phyloP scores from a whole-genome alignment of 2,329 filamentous ascomycete genomes.

The Scedosporium boydii region DNA sequence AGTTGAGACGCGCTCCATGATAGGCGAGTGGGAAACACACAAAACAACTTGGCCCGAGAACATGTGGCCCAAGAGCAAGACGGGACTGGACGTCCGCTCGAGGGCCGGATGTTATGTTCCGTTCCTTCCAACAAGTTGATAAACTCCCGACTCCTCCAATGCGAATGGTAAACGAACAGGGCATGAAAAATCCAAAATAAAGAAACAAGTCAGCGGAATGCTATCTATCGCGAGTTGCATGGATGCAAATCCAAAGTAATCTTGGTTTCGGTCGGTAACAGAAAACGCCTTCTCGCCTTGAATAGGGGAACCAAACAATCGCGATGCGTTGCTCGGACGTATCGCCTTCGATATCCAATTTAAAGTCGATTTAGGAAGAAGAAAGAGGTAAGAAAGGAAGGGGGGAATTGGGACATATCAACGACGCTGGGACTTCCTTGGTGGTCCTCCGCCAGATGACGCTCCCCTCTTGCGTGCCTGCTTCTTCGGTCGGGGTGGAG shows the following conservation, averaged over 20 bases:
- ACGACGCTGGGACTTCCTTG: conserved; percentile 15
- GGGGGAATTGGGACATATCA: background rate
- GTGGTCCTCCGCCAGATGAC: conserved; percentile 13
- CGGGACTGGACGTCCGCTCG: background rate
- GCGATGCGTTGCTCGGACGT: too few relatives aligned
- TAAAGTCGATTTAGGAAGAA: background rate
- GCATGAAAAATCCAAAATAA: conserved; percentile 1
- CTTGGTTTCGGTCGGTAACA: too few relatives aligned
- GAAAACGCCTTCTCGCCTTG: too few relatives aligned
- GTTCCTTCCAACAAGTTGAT: background rate
- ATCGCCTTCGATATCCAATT: too few relatives aligned
- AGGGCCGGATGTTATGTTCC: background rate
- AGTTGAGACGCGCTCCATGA: too few relatives aligned
- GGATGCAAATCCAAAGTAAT: background rate
- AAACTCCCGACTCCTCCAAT: background rate
- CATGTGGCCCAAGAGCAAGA: background rate
- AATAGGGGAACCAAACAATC: too few relatives aligned
- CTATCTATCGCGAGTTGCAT: background rate
- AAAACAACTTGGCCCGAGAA: too few relatives aligned
- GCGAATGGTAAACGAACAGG: background rate
- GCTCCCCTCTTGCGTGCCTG: conserved; percentile 42
- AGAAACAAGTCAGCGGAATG: background rate
- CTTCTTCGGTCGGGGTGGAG: conserved; percentile 40
- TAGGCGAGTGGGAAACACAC: too few relatives aligned
- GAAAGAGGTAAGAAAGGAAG: background rate